Conservation (phyloP, 2,329 filamentous ascomycete species). For the Scopulariopsis brevicaulis region DNA sequence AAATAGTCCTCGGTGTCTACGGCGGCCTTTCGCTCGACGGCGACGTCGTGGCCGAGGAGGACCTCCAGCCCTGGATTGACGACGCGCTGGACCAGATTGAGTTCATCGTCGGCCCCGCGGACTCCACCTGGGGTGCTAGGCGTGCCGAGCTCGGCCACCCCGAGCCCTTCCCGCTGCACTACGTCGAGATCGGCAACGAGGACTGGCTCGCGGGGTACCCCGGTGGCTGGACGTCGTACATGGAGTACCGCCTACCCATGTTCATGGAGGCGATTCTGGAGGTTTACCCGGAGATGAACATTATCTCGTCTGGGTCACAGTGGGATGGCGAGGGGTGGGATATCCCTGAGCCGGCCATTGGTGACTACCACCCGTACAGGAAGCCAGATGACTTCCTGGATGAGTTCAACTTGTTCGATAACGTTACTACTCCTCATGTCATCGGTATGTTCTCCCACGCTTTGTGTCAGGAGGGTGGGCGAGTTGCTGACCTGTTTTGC, state of each 20-base stretch:
- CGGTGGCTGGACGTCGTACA: conserved; percentile 32
- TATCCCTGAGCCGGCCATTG: conserved; percentile 27
- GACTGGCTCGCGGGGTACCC: conserved; percentile 45
- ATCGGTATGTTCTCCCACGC: conserved; percentile 7
- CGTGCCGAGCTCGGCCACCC: conserved; percentile 50
- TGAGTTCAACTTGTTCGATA: conserved; percentile 42
- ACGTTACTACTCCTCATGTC: conserved; percentile 22
- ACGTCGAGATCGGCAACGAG: conserved; percentile 59
- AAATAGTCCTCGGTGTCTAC: conserved; percentile 42
- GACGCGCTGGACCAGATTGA: conserved; percentile 52
- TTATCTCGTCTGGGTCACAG: conserved; percentile 37
- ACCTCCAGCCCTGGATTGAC: conserved; percentile 44
- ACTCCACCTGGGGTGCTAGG: conserved; percentile 42
- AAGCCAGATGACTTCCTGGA: conserved; percentile 36
- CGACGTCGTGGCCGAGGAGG: conserved; percentile 33
- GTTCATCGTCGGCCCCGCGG: conserved; percentile 43
- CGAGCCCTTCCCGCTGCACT: conserved; percentile 47
- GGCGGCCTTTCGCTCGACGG: conserved; percentile 43
- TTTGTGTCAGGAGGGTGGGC: not conserved
- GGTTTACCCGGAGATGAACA: conserved; percentile 43
- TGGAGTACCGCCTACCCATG: conserved; percentile 43
- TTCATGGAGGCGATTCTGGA: conserved; percentile 48
- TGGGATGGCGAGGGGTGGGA: conserved; percentile 29
- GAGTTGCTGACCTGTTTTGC: not conserved
- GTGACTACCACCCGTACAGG: conserved; percentile 41